Base-by-base conservation (phyloP, 208 protist genomes). In the Balamuthia mandrillaris region DNA sequence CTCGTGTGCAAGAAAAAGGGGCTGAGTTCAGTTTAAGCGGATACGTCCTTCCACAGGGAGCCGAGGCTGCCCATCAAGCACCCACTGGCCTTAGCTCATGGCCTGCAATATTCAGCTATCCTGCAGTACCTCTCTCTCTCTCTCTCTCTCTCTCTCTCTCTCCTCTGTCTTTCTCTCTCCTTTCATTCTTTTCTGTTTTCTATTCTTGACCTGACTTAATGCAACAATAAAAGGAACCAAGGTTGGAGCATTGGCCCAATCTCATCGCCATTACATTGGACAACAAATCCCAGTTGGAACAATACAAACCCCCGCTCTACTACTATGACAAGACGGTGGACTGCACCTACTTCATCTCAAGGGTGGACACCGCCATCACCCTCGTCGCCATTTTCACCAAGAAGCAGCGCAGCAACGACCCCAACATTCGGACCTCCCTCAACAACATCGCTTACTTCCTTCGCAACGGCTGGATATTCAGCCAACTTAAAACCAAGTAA, bases 291-390 rank as follows among this genome's bases (percentile, higher is more conserved):
- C 42, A 75, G 9, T 45, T 75, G 14, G 31, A 52, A 27, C 35
- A 52, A 7, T 75, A 37, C 41, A 75, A 52, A 45, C 66, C 47
- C 9, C 42, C 66, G 66, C 12, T 75, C 21, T 33, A 56, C 29
- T 75, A 75, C 44, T 75, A 56, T 52, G 66, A 75, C 66, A 75
- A 75, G 24, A 45, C 66, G 14, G 54, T 75, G 10, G 66, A 75
- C 66, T 75, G 39, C 27, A 75, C 66, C 16, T 75, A 75, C 24
- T 39, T 45, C 27, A 45, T 45, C 44, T 9, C 54, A 2, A 39
- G 66, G 29, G 27, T 52, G 24, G 66, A 75, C n/a, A 45, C 54
- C 18, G 66, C 41, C 37, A 39, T 31, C 44, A 75, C 66, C 3
- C 66, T 75, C 6, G 66, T 75, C 42, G 66, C 66, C 1, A 75